Evolutionary conservation across 2,329 filamentous ascomycete genomes (phyloP), one percentile per base, ranked within the genome.

Genomic region (Arthrobotrys sphaeroides): DNA sequence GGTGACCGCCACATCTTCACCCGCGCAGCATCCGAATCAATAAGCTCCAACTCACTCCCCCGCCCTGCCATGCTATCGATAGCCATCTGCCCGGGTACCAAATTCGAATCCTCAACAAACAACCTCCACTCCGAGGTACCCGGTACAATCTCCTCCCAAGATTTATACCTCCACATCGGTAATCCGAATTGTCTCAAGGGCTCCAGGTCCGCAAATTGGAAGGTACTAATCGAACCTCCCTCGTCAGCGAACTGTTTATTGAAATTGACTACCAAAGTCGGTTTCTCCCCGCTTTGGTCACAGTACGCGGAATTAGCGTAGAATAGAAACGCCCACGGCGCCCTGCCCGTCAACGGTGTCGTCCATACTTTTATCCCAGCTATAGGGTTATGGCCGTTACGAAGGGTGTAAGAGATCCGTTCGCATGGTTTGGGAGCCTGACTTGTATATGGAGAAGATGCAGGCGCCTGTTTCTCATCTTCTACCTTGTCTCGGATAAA

Each of bases 181-280:
- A 16, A 22, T 31, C 24, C 40, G 28, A 22, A 53, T 42, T 9
- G 18, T 13, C 2, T 28, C 40, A 53, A 24, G 0, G 38, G 38
- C 10, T 64, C 68, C 26, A 61, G 65, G 16, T 73, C 68, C 7
- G 49, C 69, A 10, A 66, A 16, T 26, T 73, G 69, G n/a, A 73
- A 36, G 9, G 40, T 66, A 55, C 55, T 26, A 0, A n/a, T 5
- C 5, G 36, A n/a, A 40, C 7, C 16, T 42, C 2, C 20, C 20
- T 18, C 22, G 13, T 13, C 16, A 2, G 4, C 1, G 5, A 13
- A 6, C 18, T 26, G 49, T 36, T 36, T 55, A 7, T 55, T 55
- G 13, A 24, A 73, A 26, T 73, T 60, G 2, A 49, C 20, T 12
- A 73, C 51, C 3, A 73, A 16, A 0, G 38, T 20, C 1, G 68